Base-by-base conservation (phyloP, 169 alveolate species). In the Perkinsus marinus region DNA sequence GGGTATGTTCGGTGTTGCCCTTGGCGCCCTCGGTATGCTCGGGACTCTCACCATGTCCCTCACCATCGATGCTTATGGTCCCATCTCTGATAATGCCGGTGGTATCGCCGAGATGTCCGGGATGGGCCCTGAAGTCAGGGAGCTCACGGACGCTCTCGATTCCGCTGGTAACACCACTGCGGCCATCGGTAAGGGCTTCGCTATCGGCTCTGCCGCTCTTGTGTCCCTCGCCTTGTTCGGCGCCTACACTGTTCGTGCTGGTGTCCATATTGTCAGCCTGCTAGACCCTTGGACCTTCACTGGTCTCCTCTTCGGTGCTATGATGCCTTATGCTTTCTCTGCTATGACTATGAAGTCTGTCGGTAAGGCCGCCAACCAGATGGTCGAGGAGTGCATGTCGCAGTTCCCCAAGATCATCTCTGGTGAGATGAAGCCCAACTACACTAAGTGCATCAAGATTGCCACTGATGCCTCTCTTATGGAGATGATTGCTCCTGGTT, bases 41-140 rank as follows among this genome's bases (percentile, higher is more conserved):
- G 94, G 97, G 43, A 95, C 95, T 91, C 93, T 95, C 69, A 90
- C 95, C 68, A 94, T 95, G 46, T 95, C 96, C 43, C 94, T 96
- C 22, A 95, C 97, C 39, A 95, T 95, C 39, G 97, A 95, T 93
- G 98, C 97, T 36, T 96, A 95, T 90, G 97, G 97, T 39, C 98
- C 98, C 34, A 95, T 96, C 89, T 92, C 97, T 39, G 97, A 95
- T 92, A 96, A 96, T 93, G 98, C 98, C 79, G 97, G 96, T 68
- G 97, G 98, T 46, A 95, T 96, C 93, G 97, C 95, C 41, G 98
- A 96, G 94, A 96, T 96, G 97, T 93, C 96, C 90, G 96, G 94
- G 90, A 90, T 95, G 69, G 96, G 95, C 68, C 94, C 95, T 68
- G 94, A 94, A 46, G 94, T 95, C 92, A 95, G 97, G 93, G 93